A percentile compares a stretch with the other conserved stretches of the same genome.
phyloP scores from a whole-genome alignment of 2,329 filamentous ascomycete genomes.

The Penicillium rolfsii region DNA sequence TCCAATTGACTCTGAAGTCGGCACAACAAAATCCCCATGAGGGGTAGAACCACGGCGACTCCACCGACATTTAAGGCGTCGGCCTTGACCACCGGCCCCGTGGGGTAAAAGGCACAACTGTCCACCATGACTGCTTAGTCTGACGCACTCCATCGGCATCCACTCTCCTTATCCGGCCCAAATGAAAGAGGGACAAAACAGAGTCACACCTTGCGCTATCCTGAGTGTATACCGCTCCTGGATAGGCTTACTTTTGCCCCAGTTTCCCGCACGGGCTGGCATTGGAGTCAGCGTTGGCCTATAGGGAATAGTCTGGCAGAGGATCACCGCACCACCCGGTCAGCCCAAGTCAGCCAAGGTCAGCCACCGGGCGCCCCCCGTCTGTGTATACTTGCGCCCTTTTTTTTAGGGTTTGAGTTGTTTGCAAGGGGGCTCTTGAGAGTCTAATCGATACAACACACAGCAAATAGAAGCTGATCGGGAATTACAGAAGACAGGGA shows the following conservation, averaged over 20 bases:
- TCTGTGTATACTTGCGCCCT: conserved; percentile 2
- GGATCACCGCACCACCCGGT: neutral
- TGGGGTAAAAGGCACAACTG: conserved; percentile 4
- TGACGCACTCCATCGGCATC: too few species aligned
- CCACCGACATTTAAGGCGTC: conserved; percentile 5
- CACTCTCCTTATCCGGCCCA: neutral
- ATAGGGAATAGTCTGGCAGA: neutral
- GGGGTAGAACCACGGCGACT: neutral
- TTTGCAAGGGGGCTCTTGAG: neutral
- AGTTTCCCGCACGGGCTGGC: neutral
- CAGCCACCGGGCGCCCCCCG: conserved; percentile 5
- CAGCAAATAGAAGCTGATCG: neutral
- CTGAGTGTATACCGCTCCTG: neutral
- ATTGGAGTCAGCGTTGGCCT: neutral
- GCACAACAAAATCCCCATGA: neutral
- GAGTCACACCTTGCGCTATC: neutral
- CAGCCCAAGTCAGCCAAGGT: conserved; percentile 2
- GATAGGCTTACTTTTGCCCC: neutral
- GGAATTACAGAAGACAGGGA: neutral
- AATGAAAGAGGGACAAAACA: neutral
- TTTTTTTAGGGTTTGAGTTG: neutral
- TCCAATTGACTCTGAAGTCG: neutral
- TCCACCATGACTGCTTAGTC: too few species aligned
- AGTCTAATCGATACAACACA: neutral
- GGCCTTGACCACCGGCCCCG: neutral